These are phyloP conservation scores for Amanita rubescens DNA, from an alignment of 768 basidiomycete species.

Conservation along the genomic window DNA sequence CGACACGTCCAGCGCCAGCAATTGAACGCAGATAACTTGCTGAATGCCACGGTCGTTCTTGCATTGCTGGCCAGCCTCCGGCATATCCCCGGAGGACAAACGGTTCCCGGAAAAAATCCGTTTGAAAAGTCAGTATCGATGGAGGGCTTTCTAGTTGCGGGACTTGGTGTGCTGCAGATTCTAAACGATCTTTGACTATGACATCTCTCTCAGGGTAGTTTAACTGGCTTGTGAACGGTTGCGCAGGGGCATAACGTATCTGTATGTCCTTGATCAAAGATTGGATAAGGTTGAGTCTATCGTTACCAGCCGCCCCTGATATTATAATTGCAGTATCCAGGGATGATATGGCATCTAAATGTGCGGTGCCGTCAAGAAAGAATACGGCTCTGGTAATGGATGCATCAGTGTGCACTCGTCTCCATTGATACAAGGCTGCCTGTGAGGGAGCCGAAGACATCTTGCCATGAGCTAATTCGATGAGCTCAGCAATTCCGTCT, in stretches of 20 bases:
- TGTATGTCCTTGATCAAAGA: conserved; percentile 60
- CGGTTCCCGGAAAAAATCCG: conserved; percentile 37
- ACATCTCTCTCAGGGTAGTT: background rate
- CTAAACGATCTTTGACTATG: background rate
- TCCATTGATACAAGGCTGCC: conserved; percentile 40
- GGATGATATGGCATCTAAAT: conserved; percentile 41
- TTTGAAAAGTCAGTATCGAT: conserved; percentile 34
- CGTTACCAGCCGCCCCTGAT: conserved; percentile 65
- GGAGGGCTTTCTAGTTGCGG: conserved; percentile 5
- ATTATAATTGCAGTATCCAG: conserved; percentile 82
- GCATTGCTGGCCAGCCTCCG: conserved; percentile 72
- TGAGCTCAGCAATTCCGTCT: conserved; percentile 21
- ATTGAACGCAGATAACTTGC: conserved; percentile 58
- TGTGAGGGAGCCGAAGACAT: conserved; percentile 36
- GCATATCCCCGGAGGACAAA: conserved; percentile 70
- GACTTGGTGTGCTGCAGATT: background rate
- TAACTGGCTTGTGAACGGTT: background rate
- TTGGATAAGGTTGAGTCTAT: conserved; percentile 54
- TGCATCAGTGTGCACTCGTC: conserved; percentile 71
- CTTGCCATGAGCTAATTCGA: conserved; percentile 37
- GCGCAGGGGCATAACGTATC: conserved; percentile 15
- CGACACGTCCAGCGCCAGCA: conserved; percentile 74
- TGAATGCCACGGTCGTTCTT: conserved; percentile 62
- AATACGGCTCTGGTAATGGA: conserved; percentile 50
- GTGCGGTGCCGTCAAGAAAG: conserved; percentile 21